phyloP scores from a whole-genome alignment of 2,329 filamentous ascomycete species.

The Monilinia polystroma region DNA sequence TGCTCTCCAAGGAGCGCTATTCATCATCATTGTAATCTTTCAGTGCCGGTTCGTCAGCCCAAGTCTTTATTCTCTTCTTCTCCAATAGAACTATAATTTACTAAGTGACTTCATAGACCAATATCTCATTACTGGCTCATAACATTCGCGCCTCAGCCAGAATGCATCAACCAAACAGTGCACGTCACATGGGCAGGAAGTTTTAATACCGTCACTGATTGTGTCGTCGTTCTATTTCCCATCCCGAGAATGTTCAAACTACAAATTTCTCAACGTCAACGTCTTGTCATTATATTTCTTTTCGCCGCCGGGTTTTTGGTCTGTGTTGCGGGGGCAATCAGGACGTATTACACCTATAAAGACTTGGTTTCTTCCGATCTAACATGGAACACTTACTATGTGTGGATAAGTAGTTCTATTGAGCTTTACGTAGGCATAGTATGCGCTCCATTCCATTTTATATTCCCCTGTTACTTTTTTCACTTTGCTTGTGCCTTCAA shows the following conservation, averaged over 20 bases:
- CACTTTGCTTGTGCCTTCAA: neutral
- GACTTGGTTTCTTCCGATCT: slow-evolving; percentile 36
- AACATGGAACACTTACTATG: slow-evolving; percentile 41
- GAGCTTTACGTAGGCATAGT: slow-evolving; percentile 48
- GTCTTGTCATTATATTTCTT: slow-evolving; percentile 46
- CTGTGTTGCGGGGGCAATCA: slow-evolving; percentile 41
- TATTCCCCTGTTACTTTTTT: neutral
- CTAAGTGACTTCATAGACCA: slow-evolving; percentile 35
- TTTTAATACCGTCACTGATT: slow-evolving; percentile 58
- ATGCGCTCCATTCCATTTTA: slow-evolving; percentile 24
- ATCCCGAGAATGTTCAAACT: slow-evolving; percentile 48
- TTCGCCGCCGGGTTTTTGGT: slow-evolving; percentile 52
- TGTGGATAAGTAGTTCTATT: slow-evolving; percentile 41
- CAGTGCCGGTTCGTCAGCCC: slow-evolving; percentile 43
- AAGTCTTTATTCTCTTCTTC: neutral
- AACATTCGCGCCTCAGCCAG: slow-evolving; percentile 33
- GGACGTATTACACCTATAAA: slow-evolving; percentile 41
- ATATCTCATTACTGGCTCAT: slow-evolving; percentile 43
- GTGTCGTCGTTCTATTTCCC: slow-evolving; percentile 52
- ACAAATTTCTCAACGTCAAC: slow-evolving; percentile 49
- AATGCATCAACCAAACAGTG: slow-evolving; percentile 50
- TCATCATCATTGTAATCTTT: slow-evolving; percentile 42
- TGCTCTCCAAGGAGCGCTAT: slow-evolving; percentile 36
- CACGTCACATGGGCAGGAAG: slow-evolving; percentile 54
- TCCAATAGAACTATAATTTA: neutral